Percentiles rank a stretch among this genome's conserved stretches.
These are phyloP conservation scores for Ganoderma boninense DNA, from an alignment of 1,284 basidiomycete genomes.

Conservation along the genomic window DNA sequence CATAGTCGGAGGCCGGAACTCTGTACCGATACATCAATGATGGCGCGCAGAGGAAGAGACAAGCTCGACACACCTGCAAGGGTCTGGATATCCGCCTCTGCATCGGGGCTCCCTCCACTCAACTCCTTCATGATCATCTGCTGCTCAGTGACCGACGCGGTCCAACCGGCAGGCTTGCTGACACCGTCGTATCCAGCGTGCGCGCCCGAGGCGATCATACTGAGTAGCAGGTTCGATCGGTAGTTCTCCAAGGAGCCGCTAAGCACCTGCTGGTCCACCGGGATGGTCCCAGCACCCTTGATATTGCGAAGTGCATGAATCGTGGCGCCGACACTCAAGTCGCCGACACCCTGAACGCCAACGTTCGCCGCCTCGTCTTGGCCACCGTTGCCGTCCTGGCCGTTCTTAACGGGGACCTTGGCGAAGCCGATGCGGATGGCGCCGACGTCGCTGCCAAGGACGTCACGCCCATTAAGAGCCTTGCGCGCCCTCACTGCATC, in stretches of 20 bases:
- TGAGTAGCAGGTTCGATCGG: constrained; percentile 88
- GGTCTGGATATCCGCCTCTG: constrained; percentile 84
- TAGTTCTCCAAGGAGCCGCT: constrained; percentile 94
- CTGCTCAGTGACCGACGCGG: constrained; percentile 83
- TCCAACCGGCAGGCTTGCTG: constrained; percentile 67
- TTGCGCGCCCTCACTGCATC: constrained; percentile 96
- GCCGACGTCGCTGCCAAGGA: constrained; percentile 94
- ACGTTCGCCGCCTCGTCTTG: constrained; percentile 69
- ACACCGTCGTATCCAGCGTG: constrained; percentile 72
- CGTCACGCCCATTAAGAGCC: constrained; percentile 93
- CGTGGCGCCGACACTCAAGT: constrained; percentile 83
- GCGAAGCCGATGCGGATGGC: constrained; percentile 97
- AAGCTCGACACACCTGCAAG: constrained; percentile 72
- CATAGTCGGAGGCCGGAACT: constrained; percentile 87
- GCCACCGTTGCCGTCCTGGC: constrained; percentile 68
- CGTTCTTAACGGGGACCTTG: constrained; percentile 91
- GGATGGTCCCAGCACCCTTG: constrained; percentile 87
- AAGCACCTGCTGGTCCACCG: constrained; percentile 91
- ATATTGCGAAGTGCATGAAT: constrained; percentile 86
- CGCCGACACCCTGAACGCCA: constrained; percentile 80
- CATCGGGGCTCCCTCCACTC: constrained; percentile 77
- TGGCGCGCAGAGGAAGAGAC: constrained; percentile 1
- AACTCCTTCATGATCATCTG: constrained; percentile 97
- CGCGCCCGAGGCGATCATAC: constrained; percentile 88
- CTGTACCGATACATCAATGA: constrained; percentile 47